These are phyloP conservation scores for Xylaria grammica DNA, from an alignment of 495 filamentous ascomycete genomes.

Conservation along the genomic window DNA sequence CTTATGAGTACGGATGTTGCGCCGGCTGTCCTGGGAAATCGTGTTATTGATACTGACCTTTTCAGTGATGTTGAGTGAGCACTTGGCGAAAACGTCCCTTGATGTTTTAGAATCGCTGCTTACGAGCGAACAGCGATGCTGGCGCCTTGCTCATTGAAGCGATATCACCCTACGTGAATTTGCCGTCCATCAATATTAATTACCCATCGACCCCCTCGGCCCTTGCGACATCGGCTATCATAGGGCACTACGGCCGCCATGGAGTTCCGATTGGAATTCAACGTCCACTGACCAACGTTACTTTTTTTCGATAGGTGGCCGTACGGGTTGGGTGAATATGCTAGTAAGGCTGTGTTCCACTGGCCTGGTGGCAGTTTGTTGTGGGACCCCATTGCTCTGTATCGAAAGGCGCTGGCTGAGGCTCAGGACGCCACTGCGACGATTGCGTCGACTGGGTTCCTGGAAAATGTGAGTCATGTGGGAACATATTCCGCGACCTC, in stretches of 20 bases:
- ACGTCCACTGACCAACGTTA: conserved; percentile 46
- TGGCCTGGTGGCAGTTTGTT: conserved; percentile 36
- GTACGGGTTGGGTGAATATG: conserved; percentile 36
- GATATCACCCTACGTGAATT: conserved; percentile 35
- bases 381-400: conserved; percentile 49
- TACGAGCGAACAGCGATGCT: conserved; percentile 35
- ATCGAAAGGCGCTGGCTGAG: conserved; percentile 45
- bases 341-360: conserved; percentile 49
- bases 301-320: conserved; percentile 48
- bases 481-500: background rate
- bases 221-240: conserved; percentile 46
- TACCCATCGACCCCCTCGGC: conserved; percentile 49
- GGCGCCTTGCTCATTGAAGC: conserved; percentile 43
- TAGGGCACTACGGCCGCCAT: conserved; percentile 47
- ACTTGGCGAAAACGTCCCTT: background rate
- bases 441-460: conserved; percentile 50
- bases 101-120: background rate
- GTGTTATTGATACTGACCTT: conserved; percentile 50
- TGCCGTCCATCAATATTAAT: conserved; percentile 53
- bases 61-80: conserved; percentile 51
- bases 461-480: conserved; percentile 40
- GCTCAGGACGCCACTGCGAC: conserved; percentile 45
- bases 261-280: conserved; percentile 44
- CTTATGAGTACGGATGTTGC: background rate
- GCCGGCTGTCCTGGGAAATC: conserved; percentile 25